A percentile compares a stretch with the other conserved stretches of the same genome.
These are phyloP conservation scores for Podila minutissima DNA, from an alignment of 192 early-diverging fungal species.

Conservation along the genomic window DNA sequence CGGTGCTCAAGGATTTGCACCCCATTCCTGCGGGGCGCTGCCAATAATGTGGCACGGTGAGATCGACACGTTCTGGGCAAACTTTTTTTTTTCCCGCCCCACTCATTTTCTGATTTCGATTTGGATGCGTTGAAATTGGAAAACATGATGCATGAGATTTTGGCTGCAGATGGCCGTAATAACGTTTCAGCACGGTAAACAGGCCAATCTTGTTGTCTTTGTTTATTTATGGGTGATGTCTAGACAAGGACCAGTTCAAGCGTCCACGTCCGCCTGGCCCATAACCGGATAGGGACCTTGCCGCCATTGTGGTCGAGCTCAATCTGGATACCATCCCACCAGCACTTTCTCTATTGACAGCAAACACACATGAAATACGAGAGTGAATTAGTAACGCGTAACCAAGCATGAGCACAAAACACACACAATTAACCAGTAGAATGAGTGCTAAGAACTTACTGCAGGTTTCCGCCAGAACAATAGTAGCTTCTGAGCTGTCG, in stretches of 20 bases:
- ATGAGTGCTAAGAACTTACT: slow-evolving; percentile 38
- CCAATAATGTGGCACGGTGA: too few relatives aligned
- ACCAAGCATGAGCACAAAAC: slow-evolving; percentile 1
- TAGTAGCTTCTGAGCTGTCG: slow-evolving; percentile 78
- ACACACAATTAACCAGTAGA: neutral
- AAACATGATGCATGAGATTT: too few relatives aligned
- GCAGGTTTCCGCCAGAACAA: slow-evolving; percentile 86
- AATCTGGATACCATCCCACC: slow-evolving; percentile 83
- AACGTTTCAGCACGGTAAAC: neutral
- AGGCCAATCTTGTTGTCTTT: neutral
- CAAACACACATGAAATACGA: neutral
- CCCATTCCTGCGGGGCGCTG: too few relatives aligned
- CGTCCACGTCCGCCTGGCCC: slow-evolving; percentile 84
- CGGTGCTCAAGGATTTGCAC: too few relatives aligned
- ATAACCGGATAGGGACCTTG: slow-evolving; percentile 68
- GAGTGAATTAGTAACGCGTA: neutral
- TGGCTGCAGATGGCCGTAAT: too few relatives aligned
- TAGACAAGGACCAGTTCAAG: slow-evolving; percentile 78
- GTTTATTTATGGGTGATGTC: slow-evolving; percentile 8
- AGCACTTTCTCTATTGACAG: slow-evolving; percentile 71
- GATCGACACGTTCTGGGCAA: too few relatives aligned
- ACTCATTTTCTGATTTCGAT: too few relatives aligned
- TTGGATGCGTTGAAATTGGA: too few relatives aligned
- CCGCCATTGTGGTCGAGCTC: slow-evolving; percentile 55
- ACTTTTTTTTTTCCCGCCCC: too few relatives aligned